Evolutionary conservation across 139 green algal genomes (phyloP), one percentile per base, ranked within the genome.

Genomic region (Coelastrella sp.): DNA sequence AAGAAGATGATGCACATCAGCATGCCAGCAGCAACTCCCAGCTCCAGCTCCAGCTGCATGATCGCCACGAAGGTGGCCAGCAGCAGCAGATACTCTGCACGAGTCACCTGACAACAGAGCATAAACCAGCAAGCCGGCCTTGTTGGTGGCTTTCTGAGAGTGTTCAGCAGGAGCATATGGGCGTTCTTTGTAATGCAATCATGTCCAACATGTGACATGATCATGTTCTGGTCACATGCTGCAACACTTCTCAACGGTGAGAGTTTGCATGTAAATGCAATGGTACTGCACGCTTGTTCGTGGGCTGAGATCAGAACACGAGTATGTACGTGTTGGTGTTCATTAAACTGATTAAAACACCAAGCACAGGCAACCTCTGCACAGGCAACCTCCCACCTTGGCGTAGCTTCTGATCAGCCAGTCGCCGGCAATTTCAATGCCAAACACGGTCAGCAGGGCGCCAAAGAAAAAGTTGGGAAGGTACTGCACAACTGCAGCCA

Each of bases 401-500:
- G 76, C 73, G 17, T 90, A 90, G 78, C 87, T 90, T 35, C 95
- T 80, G 9, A 97, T 76, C 35, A 97, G 92, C 95, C 95, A 97
- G 92, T 97, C 95, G 0, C 78, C 66, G 8, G 78, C 74, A 56
- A 85, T 87, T 87, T 82, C 73, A 90, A 90, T 90, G 74, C 85
- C 96, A 91, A 98, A 97, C 93, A 95, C 96, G 0, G 96, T 83
- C 90, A 98, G 92, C 76, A 98, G 89, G 0, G 95, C 92, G 11
- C 96, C 96, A 76, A 96, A 97, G 89, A 94, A 96, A 85, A 96
- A 96, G 89, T 91, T 95, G 68, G 95, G 95, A n/a, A 95, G 85
- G 88, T 95, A 96, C 90, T 95, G 78, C 59, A 88, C 72, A 22
- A 92, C 91, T 79, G 87, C 65, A 81, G n/a, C 5, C 9, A 78